Conservation (phyloP, 1,284 basidiomycete genomes). For the Leccinum insolens region DNA sequence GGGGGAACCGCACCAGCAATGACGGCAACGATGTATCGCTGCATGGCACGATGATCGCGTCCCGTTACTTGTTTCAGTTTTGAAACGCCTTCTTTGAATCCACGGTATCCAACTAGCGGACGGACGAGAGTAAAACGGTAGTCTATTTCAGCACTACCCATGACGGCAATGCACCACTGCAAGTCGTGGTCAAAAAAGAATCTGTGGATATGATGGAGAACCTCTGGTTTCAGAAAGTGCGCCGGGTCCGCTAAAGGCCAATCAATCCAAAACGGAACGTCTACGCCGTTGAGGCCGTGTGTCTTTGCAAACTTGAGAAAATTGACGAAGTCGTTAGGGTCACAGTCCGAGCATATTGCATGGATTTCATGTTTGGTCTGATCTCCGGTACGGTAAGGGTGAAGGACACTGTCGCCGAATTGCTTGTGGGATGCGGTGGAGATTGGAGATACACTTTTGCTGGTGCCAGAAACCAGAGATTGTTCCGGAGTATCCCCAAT, state of each 20-base stretch:
- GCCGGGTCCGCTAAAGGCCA: neutral
- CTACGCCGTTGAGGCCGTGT: neutral
- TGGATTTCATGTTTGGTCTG: neutral
- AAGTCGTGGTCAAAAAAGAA: neutral
- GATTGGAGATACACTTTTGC: neutral
- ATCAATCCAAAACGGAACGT: neutral
- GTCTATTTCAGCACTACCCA: neutral
- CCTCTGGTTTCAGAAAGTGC: neutral
- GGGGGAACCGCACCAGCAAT: neutral
- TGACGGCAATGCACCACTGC: neutral
- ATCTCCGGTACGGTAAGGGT: neutral
- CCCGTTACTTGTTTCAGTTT: too few species aligned
- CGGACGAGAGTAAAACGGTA: neutral
- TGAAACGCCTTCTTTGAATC: too few species aligned
- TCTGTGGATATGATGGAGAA: neutral
- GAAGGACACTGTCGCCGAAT: neutral
- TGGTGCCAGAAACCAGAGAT: neutral
- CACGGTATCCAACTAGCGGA: too few species aligned
- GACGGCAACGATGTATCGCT: neutral
- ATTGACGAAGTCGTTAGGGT: neutral
- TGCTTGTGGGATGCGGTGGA: neutral
- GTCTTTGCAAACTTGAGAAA: neutral
- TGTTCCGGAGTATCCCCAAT: neutral
- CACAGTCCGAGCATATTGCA: neutral
- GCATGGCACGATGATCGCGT: neutral